These are phyloP conservation scores for Sapria himalayana DNA, from an alignment of 345 rosid genomes.

Conservation along the genomic window DNA sequence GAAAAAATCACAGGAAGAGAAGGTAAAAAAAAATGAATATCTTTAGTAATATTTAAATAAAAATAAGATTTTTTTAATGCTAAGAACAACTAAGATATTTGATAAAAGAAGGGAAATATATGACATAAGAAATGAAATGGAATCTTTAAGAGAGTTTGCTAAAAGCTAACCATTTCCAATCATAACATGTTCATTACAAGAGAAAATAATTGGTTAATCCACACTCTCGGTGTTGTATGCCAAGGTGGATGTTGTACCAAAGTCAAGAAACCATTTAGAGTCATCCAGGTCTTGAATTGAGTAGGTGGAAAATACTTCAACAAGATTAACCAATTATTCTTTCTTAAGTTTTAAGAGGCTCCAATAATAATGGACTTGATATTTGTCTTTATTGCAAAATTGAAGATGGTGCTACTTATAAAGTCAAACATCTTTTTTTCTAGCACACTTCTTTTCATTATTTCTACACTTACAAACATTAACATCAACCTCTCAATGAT, in stretches of 20 bases:
- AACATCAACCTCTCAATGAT: too few species aligned
- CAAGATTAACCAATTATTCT: not conserved
- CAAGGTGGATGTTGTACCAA: not conserved
- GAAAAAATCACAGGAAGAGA: not conserved
- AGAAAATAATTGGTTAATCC: not conserved
- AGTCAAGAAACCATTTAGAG: not conserved
- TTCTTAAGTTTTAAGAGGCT: not conserved
- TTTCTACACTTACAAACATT: too few species aligned
- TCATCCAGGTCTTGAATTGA: not conserved
- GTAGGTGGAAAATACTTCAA: not conserved
- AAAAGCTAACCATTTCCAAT: not conserved
- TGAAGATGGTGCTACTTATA: too few species aligned
- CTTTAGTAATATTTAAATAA: not conserved
- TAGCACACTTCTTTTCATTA: too few species aligned
- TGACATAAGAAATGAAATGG: not conserved
- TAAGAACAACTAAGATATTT: not conserved
- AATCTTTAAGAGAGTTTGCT: not conserved
- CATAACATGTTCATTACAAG: not conserved
- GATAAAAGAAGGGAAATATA: not conserved
- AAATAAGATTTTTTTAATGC: not conserved
- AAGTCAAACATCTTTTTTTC: too few species aligned
- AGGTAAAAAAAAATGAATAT: not conserved
- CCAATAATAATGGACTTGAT: too few species aligned
- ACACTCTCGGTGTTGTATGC: not conserved
- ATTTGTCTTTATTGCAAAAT: too few species aligned